phyloP scores from a whole-genome alignment of 2,329 filamentous ascomycete species.

The Achaetomium macrosporum region DNA sequence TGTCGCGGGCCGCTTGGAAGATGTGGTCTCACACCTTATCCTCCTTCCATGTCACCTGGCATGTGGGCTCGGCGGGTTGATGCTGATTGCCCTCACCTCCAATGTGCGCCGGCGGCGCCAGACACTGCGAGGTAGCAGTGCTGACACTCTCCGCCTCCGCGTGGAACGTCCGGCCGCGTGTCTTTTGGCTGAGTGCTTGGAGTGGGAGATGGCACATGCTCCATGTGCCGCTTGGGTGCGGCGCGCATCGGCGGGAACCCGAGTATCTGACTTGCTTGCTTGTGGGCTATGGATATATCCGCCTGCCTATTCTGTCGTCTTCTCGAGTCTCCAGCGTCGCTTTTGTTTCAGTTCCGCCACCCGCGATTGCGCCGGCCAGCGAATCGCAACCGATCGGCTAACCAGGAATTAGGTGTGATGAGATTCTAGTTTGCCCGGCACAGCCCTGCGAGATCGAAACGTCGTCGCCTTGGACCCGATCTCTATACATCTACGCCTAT shows the following conservation, averaged over 20 bases:
- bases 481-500: no score
- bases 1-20: no score
- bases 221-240: slow-evolving; percentile 13
- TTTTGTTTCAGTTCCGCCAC: slow-evolving; percentile 19
- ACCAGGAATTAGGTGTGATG: slow-evolving; percentile 3
- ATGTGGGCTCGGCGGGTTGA: neutral
- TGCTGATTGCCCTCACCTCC: slow-evolving; percentile 1
- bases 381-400: slow-evolving; percentile 15
- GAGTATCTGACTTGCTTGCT: no score
- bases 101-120: neutral
- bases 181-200: neutral
- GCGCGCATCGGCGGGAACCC: neutral
- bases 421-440: slow-evolving; percentile 3
- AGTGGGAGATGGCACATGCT: slow-evolving; percentile 7
- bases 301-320: slow-evolving; percentile 10
- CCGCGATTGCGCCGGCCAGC: slow-evolving; percentile 7
- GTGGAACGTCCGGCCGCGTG: neutral
- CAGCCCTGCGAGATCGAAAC: slow-evolving; percentile 13
- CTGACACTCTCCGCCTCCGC: neutral
- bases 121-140: neutral
- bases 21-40: neutral
- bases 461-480: neutral
- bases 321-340: slow-evolving; percentile 10
- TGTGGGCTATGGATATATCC: neutral
- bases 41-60: neutral